A percentile compares a stretch with the other conserved stretches of the same genome.
phyloP scores from a whole-genome alignment of 2,329 filamentous ascomycete genomes.

The Monilinia fructicola region DNA sequence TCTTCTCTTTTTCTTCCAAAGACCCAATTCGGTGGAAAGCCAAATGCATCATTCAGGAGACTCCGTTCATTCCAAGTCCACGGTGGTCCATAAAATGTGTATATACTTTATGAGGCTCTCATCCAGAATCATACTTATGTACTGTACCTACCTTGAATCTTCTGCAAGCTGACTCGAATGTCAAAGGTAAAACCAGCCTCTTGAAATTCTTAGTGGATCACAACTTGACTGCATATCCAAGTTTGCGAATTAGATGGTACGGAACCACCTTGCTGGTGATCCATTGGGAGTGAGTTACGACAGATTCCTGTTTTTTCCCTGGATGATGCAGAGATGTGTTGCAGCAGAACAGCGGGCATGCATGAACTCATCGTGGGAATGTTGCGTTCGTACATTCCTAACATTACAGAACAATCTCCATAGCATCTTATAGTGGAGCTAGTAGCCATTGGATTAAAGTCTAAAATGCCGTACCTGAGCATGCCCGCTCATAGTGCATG shows the following conservation, averaged over 20 bases:
- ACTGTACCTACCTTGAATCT: not conserved
- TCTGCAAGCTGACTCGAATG: not conserved
- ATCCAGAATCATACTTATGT: not conserved
- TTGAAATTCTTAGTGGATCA: not conserved
- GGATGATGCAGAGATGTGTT: not conserved
- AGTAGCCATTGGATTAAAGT: not conserved
- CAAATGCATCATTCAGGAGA: not conserved
- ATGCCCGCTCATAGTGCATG: not conserved
- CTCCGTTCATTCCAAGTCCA: not conserved
- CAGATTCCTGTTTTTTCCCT: not conserved
- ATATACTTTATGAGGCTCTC: not conserved
- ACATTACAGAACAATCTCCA: not conserved
- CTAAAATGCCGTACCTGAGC: not conserved
- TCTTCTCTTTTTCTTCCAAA: not conserved
- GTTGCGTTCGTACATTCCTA: not conserved
- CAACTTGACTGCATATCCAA: not conserved
- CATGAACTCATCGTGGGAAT: constrained; percentile 11
- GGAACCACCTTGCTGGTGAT: not conserved
- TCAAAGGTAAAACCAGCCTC: not conserved
- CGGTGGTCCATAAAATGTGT: not conserved
- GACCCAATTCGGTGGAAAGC: not conserved
- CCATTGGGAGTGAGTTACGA: not conserved
- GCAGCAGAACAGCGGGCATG: constrained; percentile 8
- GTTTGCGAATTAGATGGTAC: constrained; percentile 1
- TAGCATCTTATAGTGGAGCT: constrained; percentile 5